A percentile compares a stretch with the other conserved stretches of the same genome.
Evolutionary conservation across 495 filamentous ascomycete genomes (phyloP).

Genomic region (Aspergillus sclerotiicarbonarius): DNA sequence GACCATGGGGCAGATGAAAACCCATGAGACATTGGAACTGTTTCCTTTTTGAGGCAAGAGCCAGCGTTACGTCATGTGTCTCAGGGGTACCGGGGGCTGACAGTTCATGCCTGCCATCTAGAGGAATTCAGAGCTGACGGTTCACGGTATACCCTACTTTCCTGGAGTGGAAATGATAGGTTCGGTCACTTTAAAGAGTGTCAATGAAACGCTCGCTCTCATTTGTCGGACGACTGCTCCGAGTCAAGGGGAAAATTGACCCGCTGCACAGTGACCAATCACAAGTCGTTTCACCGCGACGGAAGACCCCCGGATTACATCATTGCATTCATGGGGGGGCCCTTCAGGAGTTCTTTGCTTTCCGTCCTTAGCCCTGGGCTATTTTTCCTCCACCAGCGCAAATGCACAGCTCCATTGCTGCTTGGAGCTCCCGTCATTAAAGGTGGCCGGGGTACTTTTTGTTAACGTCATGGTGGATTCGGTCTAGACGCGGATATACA

Average conservation of each 20-base stretch:
- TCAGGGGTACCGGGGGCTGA: neutral
- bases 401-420: too few species aligned
- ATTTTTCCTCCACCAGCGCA: too few species aligned
- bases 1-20: neutral
- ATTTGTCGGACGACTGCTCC: constrained; percentile 8
- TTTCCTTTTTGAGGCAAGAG: neutral
- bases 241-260: constrained; percentile 3
- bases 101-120: neutral
- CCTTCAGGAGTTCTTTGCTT: neutral
- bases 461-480: neutral
- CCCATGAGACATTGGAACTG: neutral
- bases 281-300: neutral
- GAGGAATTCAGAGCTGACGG: neutral
- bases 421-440: neutral
- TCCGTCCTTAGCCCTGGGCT: too few species aligned
- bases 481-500: neutral
- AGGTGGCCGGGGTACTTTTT: neutral
- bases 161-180: constrained; percentile 2
- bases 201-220: neutral
- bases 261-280: neutral
- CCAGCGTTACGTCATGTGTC: neutral
- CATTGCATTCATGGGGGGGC: neutral
- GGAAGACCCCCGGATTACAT: neutral
- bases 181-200: neutral
- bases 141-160: neutral